Percentiles rank a stretch among this genome's conserved stretches.
Evolutionary conservation across 441 rosid genomes (phyloP).

Genomic region (Breynia disticha): DNA sequence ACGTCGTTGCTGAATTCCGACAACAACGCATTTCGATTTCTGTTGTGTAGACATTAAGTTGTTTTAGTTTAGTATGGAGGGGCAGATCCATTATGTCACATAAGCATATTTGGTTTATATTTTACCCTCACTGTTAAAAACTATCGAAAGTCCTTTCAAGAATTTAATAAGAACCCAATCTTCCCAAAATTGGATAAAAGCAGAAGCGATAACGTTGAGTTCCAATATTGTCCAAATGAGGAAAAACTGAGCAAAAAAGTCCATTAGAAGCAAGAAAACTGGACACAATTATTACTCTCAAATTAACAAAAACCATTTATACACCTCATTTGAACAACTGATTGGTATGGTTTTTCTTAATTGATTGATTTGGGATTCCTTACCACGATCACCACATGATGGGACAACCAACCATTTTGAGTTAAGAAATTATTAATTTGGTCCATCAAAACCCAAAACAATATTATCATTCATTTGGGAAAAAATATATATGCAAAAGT

Average conservation of each 20-base stretch:
- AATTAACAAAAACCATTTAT: not conserved
- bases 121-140: too few relatives aligned
- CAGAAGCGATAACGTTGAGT: constrained; percentile 12
- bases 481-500: constrained; percentile 3
- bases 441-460: too few relatives aligned
- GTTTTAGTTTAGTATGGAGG: too few relatives aligned
- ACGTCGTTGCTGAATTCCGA: too few relatives aligned
- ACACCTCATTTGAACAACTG: constrained; percentile 4
- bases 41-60: too few relatives aligned
- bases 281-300: constrained; percentile 3
- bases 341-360: not conserved
- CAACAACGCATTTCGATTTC: too few relatives aligned
- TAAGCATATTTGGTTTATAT: too few relatives aligned
- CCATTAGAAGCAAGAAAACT: constrained; percentile 5
- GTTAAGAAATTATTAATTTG: too few relatives aligned
- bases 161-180: not conserved
- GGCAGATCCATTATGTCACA: too few relatives aligned
- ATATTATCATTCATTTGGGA: not conserved
- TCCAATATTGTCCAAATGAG: constrained; percentile 3
- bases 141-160: too few relatives aligned
- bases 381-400: constrained; percentile 7
- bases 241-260: not conserved
- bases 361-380: not conserved
- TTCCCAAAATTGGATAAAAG: constrained; percentile 15
- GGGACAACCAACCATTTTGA: constrained; percentile 10